Evolutionary conservation across 78 protist genomes (phyloP).

Genomic region (Trichosphaerium sp.): DNA sequence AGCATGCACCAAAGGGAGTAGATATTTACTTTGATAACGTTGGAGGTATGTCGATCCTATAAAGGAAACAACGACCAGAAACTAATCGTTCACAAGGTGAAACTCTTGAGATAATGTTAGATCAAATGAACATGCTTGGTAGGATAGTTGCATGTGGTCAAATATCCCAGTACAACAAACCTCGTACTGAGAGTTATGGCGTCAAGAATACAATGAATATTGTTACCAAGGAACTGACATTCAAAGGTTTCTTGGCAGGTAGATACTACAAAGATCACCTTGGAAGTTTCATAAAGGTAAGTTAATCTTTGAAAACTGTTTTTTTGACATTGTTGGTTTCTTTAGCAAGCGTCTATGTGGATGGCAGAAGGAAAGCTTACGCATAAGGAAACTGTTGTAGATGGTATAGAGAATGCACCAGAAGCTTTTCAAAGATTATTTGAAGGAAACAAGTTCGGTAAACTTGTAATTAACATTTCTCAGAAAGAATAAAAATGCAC

Average conservation of each 20-base stretch:
- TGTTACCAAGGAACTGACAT: neutral
- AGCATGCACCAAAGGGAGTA: constrained; percentile 34
- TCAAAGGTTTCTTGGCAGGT: constrained; percentile 37
- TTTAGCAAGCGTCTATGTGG: no score
- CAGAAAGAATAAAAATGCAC: no score
- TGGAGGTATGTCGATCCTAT: neutral
- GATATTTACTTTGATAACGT: constrained; percentile 60
- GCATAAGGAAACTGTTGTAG: constrained; percentile 3
- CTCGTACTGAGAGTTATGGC: neutral
- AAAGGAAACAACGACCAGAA: neutral
- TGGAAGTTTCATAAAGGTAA: no score
- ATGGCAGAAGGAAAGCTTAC: constrained; percentile 5
- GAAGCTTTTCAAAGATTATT: constrained; percentile 24
- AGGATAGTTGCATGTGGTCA: constrained; percentile 41
- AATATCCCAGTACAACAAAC: constrained; percentile 18
- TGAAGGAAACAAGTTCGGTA: constrained; percentile 35
- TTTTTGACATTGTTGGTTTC: no score
- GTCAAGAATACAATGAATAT: neutral
- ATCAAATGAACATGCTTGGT: neutral
- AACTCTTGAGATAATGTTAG: constrained; percentile 24
- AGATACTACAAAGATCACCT: no score
- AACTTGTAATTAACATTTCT: constrained; percentile 18
- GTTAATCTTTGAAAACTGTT: no score
- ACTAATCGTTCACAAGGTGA: constrained; percentile 11
- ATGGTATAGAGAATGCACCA: constrained; percentile 32